A percentile compares a stretch with the other conserved stretches of the same genome.
Conservation (phyloP, 2,329 filamentous ascomycete genomes). For the Tolypocladium capitatum region DNA sequence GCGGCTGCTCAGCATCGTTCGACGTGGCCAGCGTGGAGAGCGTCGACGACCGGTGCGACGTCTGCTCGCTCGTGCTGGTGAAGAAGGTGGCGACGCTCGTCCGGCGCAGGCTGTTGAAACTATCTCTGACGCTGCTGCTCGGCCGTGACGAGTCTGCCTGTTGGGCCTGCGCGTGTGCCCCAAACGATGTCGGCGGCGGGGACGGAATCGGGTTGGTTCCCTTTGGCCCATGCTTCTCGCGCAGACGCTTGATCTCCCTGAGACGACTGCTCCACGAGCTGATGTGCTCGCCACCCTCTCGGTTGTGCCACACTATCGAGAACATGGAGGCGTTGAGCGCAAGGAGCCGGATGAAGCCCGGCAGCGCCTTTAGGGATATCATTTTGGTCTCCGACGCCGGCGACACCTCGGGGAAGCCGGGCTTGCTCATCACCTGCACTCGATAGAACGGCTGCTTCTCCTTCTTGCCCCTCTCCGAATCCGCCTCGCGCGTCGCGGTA, state of each 20-base stretch:
- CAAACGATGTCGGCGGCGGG: slow-evolving; percentile 16
- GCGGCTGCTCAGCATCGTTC: slow-evolving; percentile 38
- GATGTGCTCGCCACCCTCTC: slow-evolving; percentile 66
- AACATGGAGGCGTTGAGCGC: slow-evolving; percentile 92
- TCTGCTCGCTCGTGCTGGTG: slow-evolving; percentile 40
- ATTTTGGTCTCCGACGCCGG: slow-evolving; percentile 83
- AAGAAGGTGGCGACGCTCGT: slow-evolving; percentile 56
- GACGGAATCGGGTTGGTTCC: slow-evolving; percentile 11
- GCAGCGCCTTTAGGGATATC: slow-evolving; percentile 68
- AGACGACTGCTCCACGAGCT: slow-evolving; percentile 84
- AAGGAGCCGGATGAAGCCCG: slow-evolving; percentile 74
- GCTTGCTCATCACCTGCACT: slow-evolving; percentile 78
- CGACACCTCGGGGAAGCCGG: slow-evolving; percentile 83
- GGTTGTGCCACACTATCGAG: slow-evolving; percentile 73
- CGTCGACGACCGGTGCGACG: slow-evolving; percentile 45
- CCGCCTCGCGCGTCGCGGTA: slow-evolving; percentile 43
- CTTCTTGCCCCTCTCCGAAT: slow-evolving; percentile 21
- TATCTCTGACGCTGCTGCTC: slow-evolving; percentile 36
- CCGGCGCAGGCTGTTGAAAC: slow-evolving; percentile 45
- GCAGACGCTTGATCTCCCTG: slow-evolving; percentile 68
- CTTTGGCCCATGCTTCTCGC: slow-evolving; percentile 50
- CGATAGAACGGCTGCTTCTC: slow-evolving; percentile 56
- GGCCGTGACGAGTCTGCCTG: slow-evolving; percentile 6
- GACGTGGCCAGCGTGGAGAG: slow-evolving; percentile 38
- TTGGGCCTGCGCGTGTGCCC: slow-evolving; percentile 12